Evolutionary conservation across 2,329 filamentous ascomycete species (phyloP), one percentile per base, ranked within the genome.

Genomic region (Penicillium crustosum): DNA sequence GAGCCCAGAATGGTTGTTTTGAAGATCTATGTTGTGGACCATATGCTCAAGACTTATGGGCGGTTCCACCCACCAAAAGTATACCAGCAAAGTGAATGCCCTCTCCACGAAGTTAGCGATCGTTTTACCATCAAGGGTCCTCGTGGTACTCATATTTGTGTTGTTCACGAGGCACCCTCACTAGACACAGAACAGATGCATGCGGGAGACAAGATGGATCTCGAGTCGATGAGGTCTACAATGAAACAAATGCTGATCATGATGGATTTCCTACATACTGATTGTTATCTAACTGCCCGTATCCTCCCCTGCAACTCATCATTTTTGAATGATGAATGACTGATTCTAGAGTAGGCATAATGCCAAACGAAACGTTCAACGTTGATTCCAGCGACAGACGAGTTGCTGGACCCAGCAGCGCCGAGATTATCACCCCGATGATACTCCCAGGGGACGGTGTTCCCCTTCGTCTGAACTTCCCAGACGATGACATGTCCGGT

Each of bases 11-110:
- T 62, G 45, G 57, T 68, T n/a, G 60, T 49, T 33, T 36, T 66
- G 15, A 68, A 64, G 43, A 36, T 69, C 17, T 67, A 65, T 49
- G 51, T 63, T 17, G 50, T 48, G 15, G 50, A 66, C n/a, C 56
- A 63, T 51, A 61, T 64, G 29, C 44, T 70, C 2, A 51, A 56
- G 2, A 48, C 59, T 10, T 68, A 66, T 41, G 52, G 64, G 19
- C 62, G 51, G 21, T 41, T 67, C 4, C 53, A 67, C 23, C 49
- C 53, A 4, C 61, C 27, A 19, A 21, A 42, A 23, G 0, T 21
- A 38, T 55, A 55, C 19, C 36, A 27, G n/a, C 29, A 35, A 6
- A 61, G 63, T 19, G 55, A 44, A 38, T 59, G 48, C 5, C 61
- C 57, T 25, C 58, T 66, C 48, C 65, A 66, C 35, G 55, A 60